Conservation (phyloP, 2,329 filamentous ascomycete species). For the Ophiobolus disseminans region DNA sequence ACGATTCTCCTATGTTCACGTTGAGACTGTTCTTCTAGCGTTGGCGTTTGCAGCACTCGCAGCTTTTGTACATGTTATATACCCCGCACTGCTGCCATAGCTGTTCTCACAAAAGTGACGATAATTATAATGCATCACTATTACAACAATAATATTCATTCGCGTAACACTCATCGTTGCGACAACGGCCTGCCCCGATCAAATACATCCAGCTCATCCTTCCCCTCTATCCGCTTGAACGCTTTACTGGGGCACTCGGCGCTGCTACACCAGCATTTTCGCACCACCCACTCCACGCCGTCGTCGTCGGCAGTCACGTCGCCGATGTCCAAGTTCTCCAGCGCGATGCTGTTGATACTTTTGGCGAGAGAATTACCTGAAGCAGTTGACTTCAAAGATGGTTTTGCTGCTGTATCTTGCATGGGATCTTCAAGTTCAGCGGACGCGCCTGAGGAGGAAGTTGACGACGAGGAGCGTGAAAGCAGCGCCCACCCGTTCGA, state of each 20-base stretch:
- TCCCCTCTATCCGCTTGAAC: background rate
- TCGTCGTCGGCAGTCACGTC: background rate
- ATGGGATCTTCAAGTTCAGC: background rate
- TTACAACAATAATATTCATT: too few relatives aligned
- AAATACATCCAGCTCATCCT: conserved; percentile 2
- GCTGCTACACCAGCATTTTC: conserved; percentile 2
- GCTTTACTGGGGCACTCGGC: background rate
- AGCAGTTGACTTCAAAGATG: background rate
- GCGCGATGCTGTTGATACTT: background rate
- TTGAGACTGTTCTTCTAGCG: background rate
- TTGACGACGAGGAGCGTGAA: too few relatives aligned
- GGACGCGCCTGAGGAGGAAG: background rate
- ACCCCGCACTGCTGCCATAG: conserved; percentile 14
- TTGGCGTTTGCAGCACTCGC: background rate
- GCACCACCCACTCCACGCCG: background rate
- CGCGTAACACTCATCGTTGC: background rate
- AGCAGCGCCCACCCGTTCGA: too few relatives aligned
- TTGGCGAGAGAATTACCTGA: background rate
- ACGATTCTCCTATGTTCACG: conserved; percentile 5
- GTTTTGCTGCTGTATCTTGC: background rate
- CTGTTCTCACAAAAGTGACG: conserved; percentile 4
- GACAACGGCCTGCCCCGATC: background rate
- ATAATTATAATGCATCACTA: background rate
- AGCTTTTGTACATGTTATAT: conserved; percentile 22
- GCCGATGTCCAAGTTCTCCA: background rate